Base-by-base conservation (phyloP, 2,329 filamentous ascomycete species). In the Xylaria sp. region DNA sequence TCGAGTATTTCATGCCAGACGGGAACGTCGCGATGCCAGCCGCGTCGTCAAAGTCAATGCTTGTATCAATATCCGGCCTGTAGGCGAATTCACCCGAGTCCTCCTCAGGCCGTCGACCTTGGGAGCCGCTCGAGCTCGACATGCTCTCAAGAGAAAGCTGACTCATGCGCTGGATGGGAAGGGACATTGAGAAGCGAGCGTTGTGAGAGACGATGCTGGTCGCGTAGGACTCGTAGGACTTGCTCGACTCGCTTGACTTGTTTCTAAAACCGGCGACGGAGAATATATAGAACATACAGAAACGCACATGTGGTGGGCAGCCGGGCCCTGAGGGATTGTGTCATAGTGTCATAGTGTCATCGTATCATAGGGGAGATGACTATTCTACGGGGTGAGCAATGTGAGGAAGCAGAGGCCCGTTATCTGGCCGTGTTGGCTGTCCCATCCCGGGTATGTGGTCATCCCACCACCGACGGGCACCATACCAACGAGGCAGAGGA, bases 121-220 rank as follows among this genome's bases (percentile, higher is more conserved):
- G 77, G 51, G 78, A 73, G 62, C 76, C 77, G n/a, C 78, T 78
- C 39, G 74, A 76, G 39, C 79, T 76, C 63, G 81, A 76, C 79
- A 83, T 83, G 69, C 75, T 78, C 70, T 77, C 78, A 23, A 84
- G 76, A 59, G 82, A 83, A 76, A 84, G 82, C 76, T 78, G 77
- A 74, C 79, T 81, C 72, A 85, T 78, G 63, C 73, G 72, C 65
- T 77, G 74, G 54, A 74, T 74, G 54, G 77, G 78, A 59, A 78
- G 75, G 70, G 77, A 79, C 79, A 83, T 82, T 70, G 77, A 74
- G 70, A 68, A 65, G 72, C 61, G 58, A 66, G 56, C 60, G 66
- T 70, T 71, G 71, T 71, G 70, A 72, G 68, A 54, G 55, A 59
- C 20, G 48, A 41, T 72, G 68, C 70, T 68, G 55, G 64, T 67